Conservation (phyloP, 345 rosid genomes). For the Salix caprea region DNA sequence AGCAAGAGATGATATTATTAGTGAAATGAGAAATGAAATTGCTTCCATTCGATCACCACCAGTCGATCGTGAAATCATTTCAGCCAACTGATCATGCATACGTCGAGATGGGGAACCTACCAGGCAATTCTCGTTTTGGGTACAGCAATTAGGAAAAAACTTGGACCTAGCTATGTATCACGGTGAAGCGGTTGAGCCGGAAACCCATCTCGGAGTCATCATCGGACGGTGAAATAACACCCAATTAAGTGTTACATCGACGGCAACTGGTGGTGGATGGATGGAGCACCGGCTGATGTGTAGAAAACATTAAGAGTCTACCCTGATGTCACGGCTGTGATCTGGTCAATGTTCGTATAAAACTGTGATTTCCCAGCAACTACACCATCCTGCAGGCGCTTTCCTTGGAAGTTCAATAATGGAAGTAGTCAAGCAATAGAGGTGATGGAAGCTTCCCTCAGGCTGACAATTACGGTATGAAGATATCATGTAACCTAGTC, state of each 20-base stretch:
- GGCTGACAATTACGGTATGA: no score
- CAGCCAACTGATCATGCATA: no score
- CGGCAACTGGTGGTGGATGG: no score
- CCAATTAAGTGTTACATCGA: constrained; percentile 24
- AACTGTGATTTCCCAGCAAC: neutral
- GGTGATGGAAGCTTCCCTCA: neutral
- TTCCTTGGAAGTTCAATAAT: neutral
- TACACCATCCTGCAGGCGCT: neutral
- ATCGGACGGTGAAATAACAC: constrained; percentile 36
- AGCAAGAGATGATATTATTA: no score
- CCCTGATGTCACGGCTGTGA: neutral
- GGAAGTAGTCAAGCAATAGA: neutral
- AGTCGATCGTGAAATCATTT: no score
- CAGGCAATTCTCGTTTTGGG: constrained; percentile 6
- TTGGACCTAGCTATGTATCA: neutral
- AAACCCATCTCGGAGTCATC: constrained; percentile 35
- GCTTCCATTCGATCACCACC: no score
- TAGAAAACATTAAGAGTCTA: no score
- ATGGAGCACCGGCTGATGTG: no score
- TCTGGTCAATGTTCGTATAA: neutral
- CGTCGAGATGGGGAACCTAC: constrained; percentile 15
- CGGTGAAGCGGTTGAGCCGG: constrained; percentile 11
- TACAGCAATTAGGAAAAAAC: constrained; percentile 27
- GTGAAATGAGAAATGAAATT: no score
- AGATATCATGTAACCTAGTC: no score